Base-by-base conservation (phyloP, 2,329 filamentous ascomycete genomes). In the Aspergillus terreus region DNA sequence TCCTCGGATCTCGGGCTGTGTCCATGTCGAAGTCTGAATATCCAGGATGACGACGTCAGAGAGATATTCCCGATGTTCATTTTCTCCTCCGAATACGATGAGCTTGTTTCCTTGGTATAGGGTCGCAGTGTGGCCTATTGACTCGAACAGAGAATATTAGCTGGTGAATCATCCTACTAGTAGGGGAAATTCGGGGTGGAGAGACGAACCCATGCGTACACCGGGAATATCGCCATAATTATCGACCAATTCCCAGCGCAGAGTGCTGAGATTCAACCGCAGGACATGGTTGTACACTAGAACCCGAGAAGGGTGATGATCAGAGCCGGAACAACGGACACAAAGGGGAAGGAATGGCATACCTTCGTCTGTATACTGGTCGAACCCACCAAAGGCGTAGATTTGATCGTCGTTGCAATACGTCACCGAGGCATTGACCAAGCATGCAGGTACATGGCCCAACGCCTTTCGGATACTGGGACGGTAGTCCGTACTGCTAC, bases 211-310 rank as follows among this genome's bases (percentile, higher is more conserved):
- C 94, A 97, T 97, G 59, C 92, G 85, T 46, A 97, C 92, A 12
- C 92, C 92, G 4, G 92, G 92, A 58, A 97, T 97, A 72, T 97
- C 92, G 32, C 94, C 94, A 76, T 96, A 99, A 72, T 99, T 99
- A 74, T 97, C 94, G 17, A 99, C 92, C 46, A 99, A 77, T 59
- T 84, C 94, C 94, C 94, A 99, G 69, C 94, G 90, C 61, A 94
- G 85, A 56, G 87, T 92, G 55, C 87, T 80, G 57, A 99, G 81
- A 69, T 99, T 92, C 47, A 99, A 76, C 63, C 85, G 86, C 57
- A 99, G 78, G 40, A 99, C 94, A 75, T 99, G 94, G 67, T 99
- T 99, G 75, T 99, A 99, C 15, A 99, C 86, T 82, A 46, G 30
- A 32, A 12, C 11, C 45, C 9, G 35, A 40, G 48, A 42, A 41